Conservation (phyloP, 2,329 filamentous ascomycete genomes). For the Ophiostoma sp. region DNA sequence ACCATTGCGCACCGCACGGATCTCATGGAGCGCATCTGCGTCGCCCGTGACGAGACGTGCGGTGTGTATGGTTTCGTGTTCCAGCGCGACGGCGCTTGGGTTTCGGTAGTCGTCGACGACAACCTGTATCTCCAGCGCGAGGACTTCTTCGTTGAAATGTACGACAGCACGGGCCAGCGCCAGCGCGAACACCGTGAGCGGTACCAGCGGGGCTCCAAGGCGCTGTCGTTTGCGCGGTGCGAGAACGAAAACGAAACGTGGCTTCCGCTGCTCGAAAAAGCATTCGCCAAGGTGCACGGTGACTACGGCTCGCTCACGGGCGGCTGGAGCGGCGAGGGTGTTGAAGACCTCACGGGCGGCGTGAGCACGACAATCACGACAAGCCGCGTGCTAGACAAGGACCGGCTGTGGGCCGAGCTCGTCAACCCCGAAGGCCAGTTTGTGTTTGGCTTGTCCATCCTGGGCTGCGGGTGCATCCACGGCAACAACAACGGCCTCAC, state of each 20-base stretch:
- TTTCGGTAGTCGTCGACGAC: conserved; percentile 66
- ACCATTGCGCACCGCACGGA: conserved; percentile 61
- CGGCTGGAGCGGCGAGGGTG: conserved; percentile 53
- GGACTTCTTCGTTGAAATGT: conserved; percentile 41
- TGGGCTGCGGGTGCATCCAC: conserved; percentile 25
- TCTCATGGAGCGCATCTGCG: conserved; percentile 61
- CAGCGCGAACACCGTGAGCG: conserved; percentile 56
- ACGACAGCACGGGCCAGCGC: conserved; percentile 40
- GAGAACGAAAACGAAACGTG: conserved; percentile 66
- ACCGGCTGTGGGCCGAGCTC: conserved; percentile 65
- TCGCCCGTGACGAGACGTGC: conserved; percentile 59
- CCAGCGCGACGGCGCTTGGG: conserved; percentile 57
- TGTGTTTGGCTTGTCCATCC: conserved; percentile 45
- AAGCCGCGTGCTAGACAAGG: conserved; percentile 57
- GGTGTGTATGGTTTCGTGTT: conserved; percentile 28
- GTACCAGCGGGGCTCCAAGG: conserved; percentile 62
- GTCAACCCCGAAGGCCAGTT: conserved; percentile 57
- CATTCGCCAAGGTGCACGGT: conserved; percentile 70
- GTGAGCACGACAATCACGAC: conserved; percentile 52
- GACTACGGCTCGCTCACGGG: conserved; percentile 64
- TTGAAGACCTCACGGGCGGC: conserved; percentile 50
- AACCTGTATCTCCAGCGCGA: conserved; percentile 58
- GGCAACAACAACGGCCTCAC: conserved; percentile 26
- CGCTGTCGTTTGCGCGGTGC: conserved; percentile 65
- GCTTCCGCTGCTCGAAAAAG: conserved; percentile 68